Evolutionary conservation across 129 eudicot species (phyloP).

Genomic region (Centrapalus pauciflorus): DNA sequence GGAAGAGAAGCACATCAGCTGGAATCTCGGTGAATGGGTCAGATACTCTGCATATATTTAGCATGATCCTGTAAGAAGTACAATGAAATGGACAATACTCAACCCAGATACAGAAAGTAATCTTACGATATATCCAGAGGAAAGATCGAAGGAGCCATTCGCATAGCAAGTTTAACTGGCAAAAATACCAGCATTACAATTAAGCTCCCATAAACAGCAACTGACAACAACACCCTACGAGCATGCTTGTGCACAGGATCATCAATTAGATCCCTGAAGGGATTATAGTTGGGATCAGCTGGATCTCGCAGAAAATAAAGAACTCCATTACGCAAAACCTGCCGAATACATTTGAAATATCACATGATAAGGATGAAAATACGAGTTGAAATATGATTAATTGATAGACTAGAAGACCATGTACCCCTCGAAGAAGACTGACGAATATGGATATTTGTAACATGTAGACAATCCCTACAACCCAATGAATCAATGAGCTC

Average conservation of each 20-base stretch:
- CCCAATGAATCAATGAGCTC: slow-evolving; percentile 95
- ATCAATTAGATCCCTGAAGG: slow-evolving; percentile 86
- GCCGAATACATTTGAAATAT: slow-evolving; percentile 7
- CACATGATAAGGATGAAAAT: background rate
- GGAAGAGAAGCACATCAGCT: slow-evolving; percentile 88
- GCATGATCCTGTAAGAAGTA: background rate
- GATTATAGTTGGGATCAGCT: slow-evolving; percentile 94
- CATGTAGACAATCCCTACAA: slow-evolving; percentile 94
- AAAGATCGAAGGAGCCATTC: slow-evolving; percentile 76
- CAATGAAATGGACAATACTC: background rate
- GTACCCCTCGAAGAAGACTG: slow-evolving; percentile 97
- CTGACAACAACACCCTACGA: slow-evolving; percentile 84
- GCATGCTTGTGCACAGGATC: slow-evolving; percentile 99
- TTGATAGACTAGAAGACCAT: background rate
- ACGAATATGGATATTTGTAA: slow-evolving; percentile 88
- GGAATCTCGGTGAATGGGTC: slow-evolving; percentile 97
- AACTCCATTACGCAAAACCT: slow-evolving; percentile 89
- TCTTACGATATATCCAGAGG: slow-evolving; percentile 92
- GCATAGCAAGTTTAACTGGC: slow-evolving; percentile 97
- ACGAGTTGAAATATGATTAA: background rate
- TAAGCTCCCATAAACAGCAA: slow-evolving; percentile 86
- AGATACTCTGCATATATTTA: slow-evolving; percentile 58
- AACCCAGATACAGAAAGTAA: background rate
- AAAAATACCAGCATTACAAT: slow-evolving; percentile 84
- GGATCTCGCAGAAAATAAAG: slow-evolving; percentile 93